Evolutionary conservation across 139 green algal species (phyloP).

Genomic region (Haematococcus sp.): DNA sequence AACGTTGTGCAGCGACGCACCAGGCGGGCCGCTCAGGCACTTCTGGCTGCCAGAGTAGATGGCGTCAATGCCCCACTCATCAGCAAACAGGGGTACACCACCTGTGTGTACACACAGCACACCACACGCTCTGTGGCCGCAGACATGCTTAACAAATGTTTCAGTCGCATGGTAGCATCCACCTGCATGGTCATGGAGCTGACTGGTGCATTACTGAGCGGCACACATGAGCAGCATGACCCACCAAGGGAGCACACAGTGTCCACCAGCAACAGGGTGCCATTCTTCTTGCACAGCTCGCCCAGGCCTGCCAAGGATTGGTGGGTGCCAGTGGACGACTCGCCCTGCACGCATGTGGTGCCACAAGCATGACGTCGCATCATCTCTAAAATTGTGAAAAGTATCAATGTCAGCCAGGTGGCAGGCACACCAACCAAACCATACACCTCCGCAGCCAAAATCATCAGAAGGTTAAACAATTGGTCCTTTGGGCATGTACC

Average conservation of each 20-base stretch:
- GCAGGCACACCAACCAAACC: too few species aligned
- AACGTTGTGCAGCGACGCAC: background rate
- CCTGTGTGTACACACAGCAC: background rate
- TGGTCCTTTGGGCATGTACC: too few species aligned
- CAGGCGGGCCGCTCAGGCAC: constrained; percentile 76
- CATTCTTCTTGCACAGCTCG: constrained; percentile 73
- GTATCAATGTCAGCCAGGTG: background rate
- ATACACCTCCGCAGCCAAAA: too few species aligned
- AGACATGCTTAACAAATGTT: too few species aligned
- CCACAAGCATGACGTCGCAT: background rate
- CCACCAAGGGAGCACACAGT: constrained; percentile 80
- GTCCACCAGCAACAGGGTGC: constrained; percentile 91
- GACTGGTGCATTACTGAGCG: too few species aligned
- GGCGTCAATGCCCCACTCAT: constrained; percentile 77
- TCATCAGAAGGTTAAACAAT: too few species aligned
- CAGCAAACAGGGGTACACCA: constrained; percentile 36
- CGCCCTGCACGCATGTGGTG: constrained; percentile 69
- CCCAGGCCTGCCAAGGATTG: constrained; percentile 67
- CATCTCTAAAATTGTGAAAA: too few species aligned
- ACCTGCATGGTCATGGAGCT: too few species aligned
- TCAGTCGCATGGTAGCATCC: too few species aligned
- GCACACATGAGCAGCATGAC: background rate
- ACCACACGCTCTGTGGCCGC: too few species aligned
- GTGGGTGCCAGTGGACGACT: constrained; percentile 80
- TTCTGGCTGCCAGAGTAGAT: constrained; percentile 91